These are phyloP conservation scores for Alternaria postmessia DNA, from an alignment of 2,329 filamentous ascomycete species.

Conservation along the genomic window DNA sequence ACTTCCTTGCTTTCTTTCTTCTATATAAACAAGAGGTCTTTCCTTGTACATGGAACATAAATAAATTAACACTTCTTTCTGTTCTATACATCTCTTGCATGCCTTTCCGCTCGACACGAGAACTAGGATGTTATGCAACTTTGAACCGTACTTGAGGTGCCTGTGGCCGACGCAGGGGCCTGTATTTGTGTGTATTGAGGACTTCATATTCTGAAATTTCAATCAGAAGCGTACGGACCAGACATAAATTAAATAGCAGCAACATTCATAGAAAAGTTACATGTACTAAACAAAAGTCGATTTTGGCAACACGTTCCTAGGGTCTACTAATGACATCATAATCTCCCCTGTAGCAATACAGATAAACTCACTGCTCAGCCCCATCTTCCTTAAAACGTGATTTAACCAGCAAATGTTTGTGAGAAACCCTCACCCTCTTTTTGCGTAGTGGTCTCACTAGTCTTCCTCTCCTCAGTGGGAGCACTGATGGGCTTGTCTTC, in stretches of 20 bases:
- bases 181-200: neutral
- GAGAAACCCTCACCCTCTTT: constrained; percentile 13
- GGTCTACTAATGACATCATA: neutral
- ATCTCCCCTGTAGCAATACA: neutral
- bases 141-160: neutral
- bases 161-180: neutral
- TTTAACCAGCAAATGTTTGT: constrained; percentile 11
- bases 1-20: no score
- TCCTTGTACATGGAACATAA: no score
- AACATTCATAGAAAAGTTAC: neutral
- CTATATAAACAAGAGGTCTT: no score
- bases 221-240: neutral
- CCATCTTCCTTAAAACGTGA: neutral
- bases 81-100: neutral
- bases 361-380: neutral
- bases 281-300: neutral
- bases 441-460: constrained; percentile 8
- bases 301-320: neutral
- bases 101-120: neutral
- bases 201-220: neutral
- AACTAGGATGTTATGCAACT: neutral
- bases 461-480: constrained; percentile 9
- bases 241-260: neutral
- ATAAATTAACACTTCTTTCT: no score
- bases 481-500: neutral